These are phyloP conservation scores for Penicillium bialowiezense DNA, from an alignment of 495 filamentous ascomycete genomes.

Conservation along the genomic window DNA sequence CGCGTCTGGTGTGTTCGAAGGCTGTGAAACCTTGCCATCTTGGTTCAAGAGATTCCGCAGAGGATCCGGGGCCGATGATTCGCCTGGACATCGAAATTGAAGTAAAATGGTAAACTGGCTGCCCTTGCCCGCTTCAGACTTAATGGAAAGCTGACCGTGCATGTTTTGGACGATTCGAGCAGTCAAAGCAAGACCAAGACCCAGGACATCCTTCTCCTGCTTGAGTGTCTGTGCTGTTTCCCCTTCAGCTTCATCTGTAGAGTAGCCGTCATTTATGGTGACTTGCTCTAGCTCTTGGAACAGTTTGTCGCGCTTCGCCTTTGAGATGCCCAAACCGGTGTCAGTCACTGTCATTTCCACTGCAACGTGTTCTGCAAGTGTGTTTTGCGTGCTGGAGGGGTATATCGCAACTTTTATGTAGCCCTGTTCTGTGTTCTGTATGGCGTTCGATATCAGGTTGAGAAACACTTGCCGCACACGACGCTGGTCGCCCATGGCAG, in stretches of 20 bases:
- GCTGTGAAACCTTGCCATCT: too few species aligned
- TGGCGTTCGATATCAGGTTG: constrained; percentile 82
- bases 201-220: constrained; percentile 46
- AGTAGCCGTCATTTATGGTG: constrained; percentile 44
- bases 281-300: constrained; percentile 90
- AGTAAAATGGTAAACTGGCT: constrained; percentile 64
- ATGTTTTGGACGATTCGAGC: constrained; percentile 81
- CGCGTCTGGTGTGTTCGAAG: too few species aligned
- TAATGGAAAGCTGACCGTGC: constrained; percentile 84
- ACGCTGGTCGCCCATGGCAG: constrained; percentile 76
- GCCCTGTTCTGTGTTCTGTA: constrained; percentile 75
- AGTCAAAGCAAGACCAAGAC: constrained; percentile 82
- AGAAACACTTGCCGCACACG: constrained; percentile 78
- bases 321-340: constrained; percentile 78
- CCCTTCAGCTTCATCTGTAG: constrained; percentile 7
- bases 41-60: constrained; percentile 17
- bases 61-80: too few species aligned
- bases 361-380: constrained; percentile 39
- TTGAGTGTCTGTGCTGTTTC: constrained; percentile 8
- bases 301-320: constrained; percentile 66
- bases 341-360: constrained; percentile 77
- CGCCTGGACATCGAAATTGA: constrained; percentile 27
- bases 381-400: constrained; percentile 35
- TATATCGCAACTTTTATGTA: constrained; percentile 67
- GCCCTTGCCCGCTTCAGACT: constrained; percentile 82